phyloP scores from a whole-genome alignment of 192 early-diverging fungal species.

The Coemansia sp. region DNA sequence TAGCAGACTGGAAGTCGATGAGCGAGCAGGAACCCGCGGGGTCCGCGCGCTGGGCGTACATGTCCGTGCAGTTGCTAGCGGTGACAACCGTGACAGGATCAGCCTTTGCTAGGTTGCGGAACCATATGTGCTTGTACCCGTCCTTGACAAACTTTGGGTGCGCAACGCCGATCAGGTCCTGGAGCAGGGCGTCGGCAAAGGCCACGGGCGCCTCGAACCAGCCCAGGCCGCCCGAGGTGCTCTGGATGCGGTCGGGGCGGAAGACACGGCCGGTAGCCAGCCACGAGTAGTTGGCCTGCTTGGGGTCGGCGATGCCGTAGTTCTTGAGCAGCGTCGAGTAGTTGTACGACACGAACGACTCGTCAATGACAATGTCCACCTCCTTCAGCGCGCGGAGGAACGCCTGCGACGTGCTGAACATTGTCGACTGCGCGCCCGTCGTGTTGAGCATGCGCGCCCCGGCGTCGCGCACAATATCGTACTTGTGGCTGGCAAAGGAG shows the following conservation, averaged over 20 bases:
- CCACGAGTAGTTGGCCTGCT: constrained; percentile 59
- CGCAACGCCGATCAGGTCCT: constrained; percentile 67
- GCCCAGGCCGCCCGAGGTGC: constrained; percentile 61
- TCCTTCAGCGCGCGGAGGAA: constrained; percentile 58
- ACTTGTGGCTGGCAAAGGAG: constrained; percentile 60
- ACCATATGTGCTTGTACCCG: constrained; percentile 60
- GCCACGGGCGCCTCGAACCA: constrained; percentile 71
- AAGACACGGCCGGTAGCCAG: constrained; percentile 61
- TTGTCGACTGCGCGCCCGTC: constrained; percentile 32
- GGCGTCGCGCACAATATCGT: constrained; percentile 62
- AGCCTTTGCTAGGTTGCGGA: constrained; percentile 66
- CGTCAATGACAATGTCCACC: constrained; percentile 72
- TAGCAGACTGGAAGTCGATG: constrained; percentile 42
- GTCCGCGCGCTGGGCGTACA: constrained; percentile 31
- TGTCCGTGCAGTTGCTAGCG: constrained; percentile 58
- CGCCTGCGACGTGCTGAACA: constrained; percentile 37
- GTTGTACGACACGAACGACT: constrained; percentile 57
- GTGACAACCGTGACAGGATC: constrained; percentile 55
- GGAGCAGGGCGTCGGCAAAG: constrained; percentile 68
- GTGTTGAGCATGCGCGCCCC: constrained; percentile 63
- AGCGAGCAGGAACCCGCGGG: constrained; percentile 32
- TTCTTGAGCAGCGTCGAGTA: constrained; percentile 57
- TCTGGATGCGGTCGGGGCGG: constrained; percentile 69
- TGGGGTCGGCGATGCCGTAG: constrained; percentile 54
- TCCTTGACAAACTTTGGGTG: constrained; percentile 58